Evolutionary conservation across 78 protist genomes (phyloP), one percentile per base, ranked within the genome.

Genomic region (Tieghemostelium lacteum): DNA sequence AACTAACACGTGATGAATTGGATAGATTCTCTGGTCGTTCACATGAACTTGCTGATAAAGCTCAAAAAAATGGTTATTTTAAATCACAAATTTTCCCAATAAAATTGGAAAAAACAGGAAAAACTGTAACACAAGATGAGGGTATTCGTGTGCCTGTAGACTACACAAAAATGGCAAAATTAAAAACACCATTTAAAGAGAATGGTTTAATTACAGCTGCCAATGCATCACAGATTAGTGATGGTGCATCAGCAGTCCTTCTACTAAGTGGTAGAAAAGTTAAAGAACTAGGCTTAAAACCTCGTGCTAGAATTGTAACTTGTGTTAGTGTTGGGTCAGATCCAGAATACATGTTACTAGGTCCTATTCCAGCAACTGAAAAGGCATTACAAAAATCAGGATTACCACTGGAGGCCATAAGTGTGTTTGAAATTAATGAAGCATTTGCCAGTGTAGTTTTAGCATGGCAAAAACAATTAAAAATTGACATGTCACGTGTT

Each of bases 161-260:
- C 58, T 78, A 71, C 22, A 92, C 63, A 24, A 92, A 88, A 45
- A 37, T 96, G 70, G 26, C 74, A n/a, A 54, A 39, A 20, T 86
- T 96, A 24, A 86, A 87, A 54, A 89, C 97, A 6, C 97, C 87
- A n/a, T 96, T 96, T 63, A 72, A 93, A 49, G 73, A 69, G 31
- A 40, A 66, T 33, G 96, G 96, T 71, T 69, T 93, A 2, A 76
- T 98, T 31, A 98, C 99, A n/a, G 99, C 99, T 3, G 99, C 96
- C 34, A 98, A 98, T 31, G 95, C 99, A 1, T 89, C 96, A 55
- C 71, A 92, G 16, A 55, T 98, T n/a, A 83, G 77, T 66, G 99
- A 98, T 92, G 99, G 99, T 37, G 99, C 98, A 0, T 95, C 99
- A 1, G 97, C 98, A 3, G 60, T 98, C 26, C 58, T 98, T 0